Conservation (phyloP, 257 asterid species). For the Plantago major region DNA sequence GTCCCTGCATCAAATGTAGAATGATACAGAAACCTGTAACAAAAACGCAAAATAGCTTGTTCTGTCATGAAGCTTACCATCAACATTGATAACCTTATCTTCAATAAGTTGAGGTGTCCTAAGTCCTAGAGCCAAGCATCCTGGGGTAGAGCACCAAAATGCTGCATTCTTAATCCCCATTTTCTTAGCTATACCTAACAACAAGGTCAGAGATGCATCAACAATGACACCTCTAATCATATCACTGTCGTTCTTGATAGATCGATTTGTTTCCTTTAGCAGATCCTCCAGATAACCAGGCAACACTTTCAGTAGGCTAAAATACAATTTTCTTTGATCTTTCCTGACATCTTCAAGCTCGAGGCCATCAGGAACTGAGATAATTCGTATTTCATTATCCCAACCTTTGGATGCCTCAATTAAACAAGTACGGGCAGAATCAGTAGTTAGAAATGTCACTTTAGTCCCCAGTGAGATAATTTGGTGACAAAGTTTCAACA, state of each 20-base stretch:
- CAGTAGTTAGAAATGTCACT: conserved; percentile 41
- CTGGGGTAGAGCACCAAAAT: conserved; percentile 51
- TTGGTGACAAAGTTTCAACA: conserved; percentile 39
- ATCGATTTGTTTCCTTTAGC: conserved; percentile 13
- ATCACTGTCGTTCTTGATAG: not conserved
- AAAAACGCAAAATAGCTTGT: not conserved
- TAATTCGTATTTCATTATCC: conserved; percentile 19
- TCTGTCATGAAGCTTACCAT: conserved; percentile 27
- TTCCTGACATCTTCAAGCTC: conserved; percentile 30
- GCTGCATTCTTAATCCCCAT: conserved; percentile 37
- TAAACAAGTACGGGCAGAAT: conserved; percentile 9
- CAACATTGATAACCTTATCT: conserved; percentile 25
- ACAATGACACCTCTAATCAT: conserved; percentile 36
- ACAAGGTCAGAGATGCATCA: conserved; percentile 34
- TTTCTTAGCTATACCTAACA: conserved; percentile 38
- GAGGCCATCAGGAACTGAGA: conserved; percentile 38
- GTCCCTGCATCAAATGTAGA: conserved; percentile 29
- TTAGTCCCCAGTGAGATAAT: conserved; percentile 30
- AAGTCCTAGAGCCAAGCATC: conserved; percentile 41
- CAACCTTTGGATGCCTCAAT: conserved; percentile 5
- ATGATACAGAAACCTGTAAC: not conserved
- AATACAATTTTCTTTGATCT: conserved; percentile 26
- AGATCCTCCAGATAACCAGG: conserved; percentile 36
- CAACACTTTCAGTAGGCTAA: conserved; percentile 25
- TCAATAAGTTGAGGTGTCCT: conserved; percentile 33